phyloP scores from a whole-genome alignment of 2,329 filamentous ascomycete genomes.

The Tolypocladium sp. region DNA sequence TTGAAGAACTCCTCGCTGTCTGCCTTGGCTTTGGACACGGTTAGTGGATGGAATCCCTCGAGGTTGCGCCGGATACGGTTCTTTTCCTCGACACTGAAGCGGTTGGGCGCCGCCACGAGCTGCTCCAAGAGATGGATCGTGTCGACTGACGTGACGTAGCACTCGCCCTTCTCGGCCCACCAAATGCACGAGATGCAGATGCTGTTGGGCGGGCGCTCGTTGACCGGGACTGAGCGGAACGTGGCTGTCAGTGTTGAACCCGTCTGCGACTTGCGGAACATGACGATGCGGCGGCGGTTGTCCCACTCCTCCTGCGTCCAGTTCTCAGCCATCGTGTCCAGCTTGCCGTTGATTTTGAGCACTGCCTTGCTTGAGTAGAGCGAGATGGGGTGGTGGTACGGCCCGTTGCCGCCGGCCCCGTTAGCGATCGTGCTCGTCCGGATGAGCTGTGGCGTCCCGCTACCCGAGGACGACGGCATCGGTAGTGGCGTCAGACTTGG shows the following conservation, averaged over 20 bases:
- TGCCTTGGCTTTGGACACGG: conserved; percentile 83
- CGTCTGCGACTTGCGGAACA: conserved; percentile 75
- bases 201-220: conserved; percentile 72
- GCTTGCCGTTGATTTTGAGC: conserved; percentile 76
- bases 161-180: conserved; percentile 88
- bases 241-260: conserved; percentile 73
- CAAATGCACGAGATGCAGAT: conserved; percentile 97
- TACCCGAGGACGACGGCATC: conserved; percentile 30
- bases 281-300: conserved; percentile 72
- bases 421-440: conserved; percentile 45
- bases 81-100: conserved; percentile 96
- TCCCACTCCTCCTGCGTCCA: conserved; percentile 80
- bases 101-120: conserved; percentile 62
- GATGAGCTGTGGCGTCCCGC: conserved; percentile 37
- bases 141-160: conserved; percentile 92
- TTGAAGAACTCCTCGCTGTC: conserved; percentile 98
- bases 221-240: conserved; percentile 70
- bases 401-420: conserved; percentile 25
- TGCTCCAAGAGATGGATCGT: conserved; percentile 93
- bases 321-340: conserved; percentile 71
- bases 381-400: conserved; percentile 71
- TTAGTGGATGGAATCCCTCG: conserved; percentile 86
- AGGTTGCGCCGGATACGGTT: conserved; percentile 94
- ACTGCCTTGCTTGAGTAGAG: conserved; percentile 78
- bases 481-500: conserved; percentile 39